Conservation (phyloP, 352 stramenopile genomes). For the Phytophthora colocasiae region DNA sequence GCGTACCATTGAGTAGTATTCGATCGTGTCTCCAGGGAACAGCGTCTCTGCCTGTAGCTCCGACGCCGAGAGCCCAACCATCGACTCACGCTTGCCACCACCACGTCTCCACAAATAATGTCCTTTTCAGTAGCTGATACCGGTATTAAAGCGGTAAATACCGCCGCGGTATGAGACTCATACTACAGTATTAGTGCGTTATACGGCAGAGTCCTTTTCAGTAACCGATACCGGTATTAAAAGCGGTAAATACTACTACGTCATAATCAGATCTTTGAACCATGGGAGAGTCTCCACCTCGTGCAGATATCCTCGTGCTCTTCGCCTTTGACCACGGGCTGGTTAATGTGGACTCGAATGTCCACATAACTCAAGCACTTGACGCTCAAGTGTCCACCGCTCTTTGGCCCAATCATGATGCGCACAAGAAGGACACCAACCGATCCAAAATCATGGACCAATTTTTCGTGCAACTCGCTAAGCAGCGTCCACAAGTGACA, state of each 20-base stretch:
- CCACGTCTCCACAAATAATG: not conserved
- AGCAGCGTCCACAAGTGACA: constrained; percentile 30
- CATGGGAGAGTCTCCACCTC: not conserved
- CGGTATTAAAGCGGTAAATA: not conserved
- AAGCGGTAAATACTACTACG: not conserved
- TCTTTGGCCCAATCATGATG: constrained; percentile 17
- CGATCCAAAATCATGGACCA: constrained; percentile 43
- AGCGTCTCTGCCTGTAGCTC: constrained; percentile 69
- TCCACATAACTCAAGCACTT: constrained; percentile 41
- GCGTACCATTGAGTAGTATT: constrained; percentile 80
- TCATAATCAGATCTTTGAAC: constrained; percentile 12
- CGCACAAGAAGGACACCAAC: constrained; percentile 6
- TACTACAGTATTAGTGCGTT: too few relatives aligned
- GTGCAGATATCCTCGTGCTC: constrained; percentile 46
- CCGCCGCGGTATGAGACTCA: too few relatives aligned
- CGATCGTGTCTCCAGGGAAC: constrained; percentile 74
- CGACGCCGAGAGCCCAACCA: constrained; percentile 56
- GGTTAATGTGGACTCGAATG: constrained; percentile 56
- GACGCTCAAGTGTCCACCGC: constrained; percentile 35
- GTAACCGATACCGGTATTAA: not conserved
- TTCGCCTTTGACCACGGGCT: constrained; percentile 62
- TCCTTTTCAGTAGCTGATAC: not conserved
- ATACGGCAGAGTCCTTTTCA: not conserved
- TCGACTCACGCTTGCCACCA: constrained; percentile 18
- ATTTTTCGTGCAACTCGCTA: constrained; percentile 38